A percentile compares a stretch with the other conserved stretches of the same genome.
These are phyloP conservation scores for Mortierella sp. DNA, from an alignment of 371 early-diverging fungal genomes.

Conservation along the genomic window DNA sequence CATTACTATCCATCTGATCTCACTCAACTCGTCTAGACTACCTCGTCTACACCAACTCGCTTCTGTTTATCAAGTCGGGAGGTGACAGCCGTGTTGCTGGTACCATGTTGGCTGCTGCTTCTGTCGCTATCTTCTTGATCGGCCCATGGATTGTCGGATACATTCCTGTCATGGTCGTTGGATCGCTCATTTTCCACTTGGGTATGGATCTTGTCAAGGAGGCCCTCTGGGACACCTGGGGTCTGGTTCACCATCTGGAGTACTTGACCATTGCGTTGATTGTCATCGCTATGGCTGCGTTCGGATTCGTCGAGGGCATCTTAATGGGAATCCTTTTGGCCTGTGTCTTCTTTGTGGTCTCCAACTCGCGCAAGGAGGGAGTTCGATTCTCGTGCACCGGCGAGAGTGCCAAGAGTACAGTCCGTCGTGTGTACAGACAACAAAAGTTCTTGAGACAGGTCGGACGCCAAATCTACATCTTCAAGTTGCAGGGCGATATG, in stretches of 20 bases:
- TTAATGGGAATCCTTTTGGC: slow-evolving; percentile 93
- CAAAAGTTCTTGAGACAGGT: slow-evolving; percentile 87
- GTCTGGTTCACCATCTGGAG: slow-evolving; percentile 87
- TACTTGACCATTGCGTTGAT: slow-evolving; percentile 91
- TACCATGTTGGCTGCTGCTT: slow-evolving; percentile 84
- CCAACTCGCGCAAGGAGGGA: slow-evolving; percentile 84
- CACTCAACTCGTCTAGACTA: slow-evolving; percentile 68
- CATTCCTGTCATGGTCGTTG: slow-evolving; percentile 95
- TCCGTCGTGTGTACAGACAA: slow-evolving; percentile 91
- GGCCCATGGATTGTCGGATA: slow-evolving; percentile 91
- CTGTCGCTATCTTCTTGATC: slow-evolving; percentile 83
- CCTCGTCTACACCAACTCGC: slow-evolving; percentile 90
- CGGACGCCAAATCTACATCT: slow-evolving; percentile 88
- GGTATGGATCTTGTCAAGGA: slow-evolving; percentile 95
- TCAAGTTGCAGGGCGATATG: slow-evolving; percentile 92
- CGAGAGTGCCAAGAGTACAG: slow-evolving; percentile 85
- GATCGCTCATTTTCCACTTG: slow-evolving; percentile 94
- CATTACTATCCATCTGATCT: slow-evolving; percentile 1
- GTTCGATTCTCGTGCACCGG: slow-evolving; percentile 88
- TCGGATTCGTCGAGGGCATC: slow-evolving; percentile 97
- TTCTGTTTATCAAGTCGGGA: slow-evolving; percentile 93
- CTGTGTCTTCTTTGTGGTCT: slow-evolving; percentile 93
- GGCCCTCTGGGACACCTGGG: slow-evolving; percentile 88
- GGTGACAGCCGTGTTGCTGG: slow-evolving; percentile 92
- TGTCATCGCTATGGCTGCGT: slow-evolving; percentile 84